Conservation (phyloP, 1,284 basidiomycete genomes). For the Malassezia psittaci region DNA sequence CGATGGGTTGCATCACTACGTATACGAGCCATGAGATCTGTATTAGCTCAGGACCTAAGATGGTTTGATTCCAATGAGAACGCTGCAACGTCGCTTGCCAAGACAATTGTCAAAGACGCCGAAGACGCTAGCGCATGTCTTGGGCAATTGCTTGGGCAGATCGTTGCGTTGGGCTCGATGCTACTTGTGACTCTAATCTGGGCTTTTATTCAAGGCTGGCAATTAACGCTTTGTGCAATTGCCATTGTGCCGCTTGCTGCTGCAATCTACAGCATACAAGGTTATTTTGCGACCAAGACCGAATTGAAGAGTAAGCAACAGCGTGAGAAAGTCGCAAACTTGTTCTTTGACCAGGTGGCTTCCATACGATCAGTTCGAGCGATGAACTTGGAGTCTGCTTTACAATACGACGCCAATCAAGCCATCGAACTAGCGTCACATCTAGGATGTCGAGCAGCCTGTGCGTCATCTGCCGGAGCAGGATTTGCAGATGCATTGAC, state of each 20-base stretch:
- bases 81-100: conserved; percentile 58
- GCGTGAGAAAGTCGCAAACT: conserved; percentile 70
- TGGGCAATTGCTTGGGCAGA: conserved; percentile 63
- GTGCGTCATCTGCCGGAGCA: conserved; percentile 64
- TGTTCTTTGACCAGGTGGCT: conserved; percentile 75
- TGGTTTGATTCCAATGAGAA: conserved; percentile 74
- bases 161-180: conserved; percentile 64
- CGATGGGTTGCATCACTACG: conserved; percentile 68
- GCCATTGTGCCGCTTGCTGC: conserved; percentile 77
- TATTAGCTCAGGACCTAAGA: conserved; percentile 74
- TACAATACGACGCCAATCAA: conserved; percentile 57
- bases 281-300: conserved; percentile 59
- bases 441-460: conserved; percentile 65
- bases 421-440: conserved; percentile 56
- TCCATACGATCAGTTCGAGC: conserved; percentile 77
- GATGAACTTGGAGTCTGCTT: conserved; percentile 60
- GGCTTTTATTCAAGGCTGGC: conserved; percentile 80
- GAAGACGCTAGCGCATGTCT: conserved; percentile 77
- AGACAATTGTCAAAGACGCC: conserved; percentile 74
- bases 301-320: conserved; percentile 72
- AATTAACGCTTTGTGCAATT: conserved; percentile 80
- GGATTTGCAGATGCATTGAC: conserved; percentile 71
- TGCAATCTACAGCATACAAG: conserved; percentile 62
- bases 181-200: conserved; percentile 70
- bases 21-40: conserved; percentile 54